phyloP scores from a whole-genome alignment of 108 stramenopile genomes.

The Schizochytrium sp. region DNA sequence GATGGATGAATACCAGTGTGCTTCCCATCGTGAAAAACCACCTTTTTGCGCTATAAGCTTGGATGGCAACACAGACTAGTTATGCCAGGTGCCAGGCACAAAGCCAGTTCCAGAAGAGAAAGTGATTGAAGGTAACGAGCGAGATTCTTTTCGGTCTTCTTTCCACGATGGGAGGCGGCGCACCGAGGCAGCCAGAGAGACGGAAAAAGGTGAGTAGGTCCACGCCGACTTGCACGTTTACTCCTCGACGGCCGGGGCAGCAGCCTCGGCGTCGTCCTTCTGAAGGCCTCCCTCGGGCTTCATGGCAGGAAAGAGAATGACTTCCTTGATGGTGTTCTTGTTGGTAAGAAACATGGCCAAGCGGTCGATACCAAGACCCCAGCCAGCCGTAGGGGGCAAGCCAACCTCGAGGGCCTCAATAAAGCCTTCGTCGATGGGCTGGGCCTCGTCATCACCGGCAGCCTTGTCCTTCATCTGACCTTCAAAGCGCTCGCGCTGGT shows the following conservation, averaged over 20 bases:
- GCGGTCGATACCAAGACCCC: conserved; percentile 96
- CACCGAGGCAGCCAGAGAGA: no score
- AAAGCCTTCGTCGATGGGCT: conserved; percentile 90
- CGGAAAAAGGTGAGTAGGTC: no score
- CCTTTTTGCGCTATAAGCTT: no score
- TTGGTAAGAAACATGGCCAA: conserved; percentile 98
- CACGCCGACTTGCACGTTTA: no score
- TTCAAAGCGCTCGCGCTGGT: conserved; percentile 79
- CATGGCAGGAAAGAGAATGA: conserved; percentile 98
- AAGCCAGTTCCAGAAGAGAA: no score
- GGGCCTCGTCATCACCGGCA: conserved; percentile 97
- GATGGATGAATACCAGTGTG: no score
- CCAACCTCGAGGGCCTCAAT: conserved; percentile 90
- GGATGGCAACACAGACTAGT: no score
- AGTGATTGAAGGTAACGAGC: no score
- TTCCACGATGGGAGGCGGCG: no score
- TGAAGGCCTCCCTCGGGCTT: conserved; percentile 60
- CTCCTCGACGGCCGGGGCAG: background rate
- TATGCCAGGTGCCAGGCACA: no score
- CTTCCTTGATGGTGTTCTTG: conserved; percentile 99
- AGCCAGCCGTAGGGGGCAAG: conserved; percentile 96
- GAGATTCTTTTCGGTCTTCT: no score
- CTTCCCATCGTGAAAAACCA: no score
- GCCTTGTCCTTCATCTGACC: conserved; percentile 85
- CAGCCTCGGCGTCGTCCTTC: background rate